Base-by-base conservation (phyloP, 116 monocot species). In the Cymodocea nodosa region DNA sequence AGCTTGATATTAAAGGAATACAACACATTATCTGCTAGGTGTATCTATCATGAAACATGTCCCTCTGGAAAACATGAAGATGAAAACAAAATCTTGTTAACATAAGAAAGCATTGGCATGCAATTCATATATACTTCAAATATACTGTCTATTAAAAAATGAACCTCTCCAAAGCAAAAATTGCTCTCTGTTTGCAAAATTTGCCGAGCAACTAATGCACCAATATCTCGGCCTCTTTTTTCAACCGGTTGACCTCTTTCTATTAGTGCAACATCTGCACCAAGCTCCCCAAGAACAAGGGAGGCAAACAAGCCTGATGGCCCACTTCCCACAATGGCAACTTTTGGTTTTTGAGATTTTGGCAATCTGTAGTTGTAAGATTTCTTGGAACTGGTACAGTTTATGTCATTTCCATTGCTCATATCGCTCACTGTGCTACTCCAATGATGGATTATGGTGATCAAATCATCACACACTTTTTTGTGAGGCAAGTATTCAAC, bases 81-180 rank as follows among this genome's bases (percentile, higher is more conserved):
- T 65, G 51, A 40, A 15, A 40, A 15, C 48, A 65, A 65, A 50
- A 23, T 50, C 50, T 0, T 0, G 36, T 10, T 57, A 23, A 23
- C 2, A 23, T 20, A 24, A 57, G 24, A 23, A 24, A 25, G 57
- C 10, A 25, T 13, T 23, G 23, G 11, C 14, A 22, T 57, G 57
- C 9, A 57, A 57, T 23, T 19, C 25, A 22, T 58, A 23, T 23
- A 58, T 58, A 25, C 23, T 25, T 4, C 44, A 58, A 58, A 58
- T 20, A 25, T 25, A 57, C 12, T 20, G 35, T 18, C 37, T 62
- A 18, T 52, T 65, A 17, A 55, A 70, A 58, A 73, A 55, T 49
- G 65, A 55, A 95, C 95, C 95, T 95, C 95, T 30, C 95, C 95
- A 78, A 87, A 95, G 74, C 95, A 95, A 75, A 95, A 95, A 68